Evolutionary conservation across 768 basidiomycete genomes (phyloP).

Genomic region (Termitomyces bulborhizus): DNA sequence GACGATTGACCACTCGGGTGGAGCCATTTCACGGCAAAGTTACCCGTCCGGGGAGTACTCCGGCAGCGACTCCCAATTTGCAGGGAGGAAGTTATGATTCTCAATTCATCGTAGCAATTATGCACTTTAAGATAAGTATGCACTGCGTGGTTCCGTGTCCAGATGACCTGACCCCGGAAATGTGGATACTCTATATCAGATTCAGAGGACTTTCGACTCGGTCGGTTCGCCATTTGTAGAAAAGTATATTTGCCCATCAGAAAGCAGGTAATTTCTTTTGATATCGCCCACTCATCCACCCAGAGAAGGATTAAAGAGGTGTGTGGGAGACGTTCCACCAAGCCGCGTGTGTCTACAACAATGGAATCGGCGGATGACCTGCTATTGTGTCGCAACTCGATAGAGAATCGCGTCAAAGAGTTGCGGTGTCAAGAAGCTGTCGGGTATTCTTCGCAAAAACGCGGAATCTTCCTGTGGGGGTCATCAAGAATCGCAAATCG

Average conservation of each 20-base stretch:
- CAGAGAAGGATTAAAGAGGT: too few relatives aligned
- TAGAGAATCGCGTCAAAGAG: background rate
- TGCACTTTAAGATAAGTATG: background rate
- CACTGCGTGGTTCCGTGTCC: slow-evolving; percentile 3
- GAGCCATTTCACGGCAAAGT: slow-evolving; percentile 16
- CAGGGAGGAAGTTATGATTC: background rate
- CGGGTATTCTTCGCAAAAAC: slow-evolving; percentile 8
- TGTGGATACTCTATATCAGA: too few relatives aligned
- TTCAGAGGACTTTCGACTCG: too few relatives aligned
- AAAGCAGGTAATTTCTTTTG: too few relatives aligned
- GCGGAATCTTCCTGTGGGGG: background rate
- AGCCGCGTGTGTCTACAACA: too few relatives aligned
- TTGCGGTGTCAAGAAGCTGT: background rate
- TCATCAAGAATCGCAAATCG: background rate
- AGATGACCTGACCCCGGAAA: background rate
- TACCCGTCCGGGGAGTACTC: background rate
- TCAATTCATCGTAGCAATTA: background rate
- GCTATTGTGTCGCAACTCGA: too few relatives aligned
- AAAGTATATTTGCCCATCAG: too few relatives aligned
- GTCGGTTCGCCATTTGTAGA: too few relatives aligned
- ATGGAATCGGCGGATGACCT: background rate
- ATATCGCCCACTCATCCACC: too few relatives aligned
- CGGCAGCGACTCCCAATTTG: too few relatives aligned
- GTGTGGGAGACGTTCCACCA: too few relatives aligned
- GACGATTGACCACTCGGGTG: slow-evolving; percentile 47